These are phyloP conservation scores for Parmelia sp. DNA, from an alignment of 495 filamentous ascomycete genomes.

Conservation along the genomic window DNA sequence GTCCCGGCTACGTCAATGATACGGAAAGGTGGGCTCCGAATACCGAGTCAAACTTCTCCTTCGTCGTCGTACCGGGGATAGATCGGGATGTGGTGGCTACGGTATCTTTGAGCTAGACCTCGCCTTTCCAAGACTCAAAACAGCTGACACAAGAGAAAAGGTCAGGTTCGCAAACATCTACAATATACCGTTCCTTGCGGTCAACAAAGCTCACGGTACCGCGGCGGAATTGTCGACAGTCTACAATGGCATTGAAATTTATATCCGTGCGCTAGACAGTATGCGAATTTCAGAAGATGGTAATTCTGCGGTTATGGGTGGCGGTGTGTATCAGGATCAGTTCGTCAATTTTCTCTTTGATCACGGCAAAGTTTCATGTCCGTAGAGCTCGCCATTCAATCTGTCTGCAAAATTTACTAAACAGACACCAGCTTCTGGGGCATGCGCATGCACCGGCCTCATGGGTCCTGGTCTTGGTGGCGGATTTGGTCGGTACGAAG, in stretches of 20 bases:
- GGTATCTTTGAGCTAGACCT: not conserved
- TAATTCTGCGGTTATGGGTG: slow-evolving; percentile 45
- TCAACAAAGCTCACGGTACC: slow-evolving; percentile 44
- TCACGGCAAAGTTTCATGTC: slow-evolving; percentile 16
- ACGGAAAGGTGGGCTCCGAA: slow-evolving; percentile 41
- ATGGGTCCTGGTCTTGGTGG: slow-evolving; percentile 24
- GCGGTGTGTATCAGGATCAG: slow-evolving; percentile 35
- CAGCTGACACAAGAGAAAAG: slow-evolving; percentile 22
- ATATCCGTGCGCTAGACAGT: slow-evolving; percentile 36
- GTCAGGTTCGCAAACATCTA: slow-evolving; percentile 42
- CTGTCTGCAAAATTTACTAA: not conserved
- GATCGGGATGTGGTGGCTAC: not conserved
- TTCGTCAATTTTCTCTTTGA: slow-evolving; percentile 7
- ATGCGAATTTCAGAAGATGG: slow-evolving; percentile 39
- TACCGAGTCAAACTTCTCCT: slow-evolving; percentile 37
- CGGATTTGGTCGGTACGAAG: slow-evolving; percentile 22
- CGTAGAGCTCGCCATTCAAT: not conserved
- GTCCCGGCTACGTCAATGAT: slow-evolving; percentile 35
- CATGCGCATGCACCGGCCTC: slow-evolving; percentile 20
- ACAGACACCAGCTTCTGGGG: not conserved
- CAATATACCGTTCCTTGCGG: slow-evolving; percentile 45
- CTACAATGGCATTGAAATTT: slow-evolving; percentile 45
- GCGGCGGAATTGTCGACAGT: slow-evolving; percentile 36
- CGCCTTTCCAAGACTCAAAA: not conserved
- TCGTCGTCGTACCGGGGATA: not conserved